phyloP scores from a whole-genome alignment of 176 grass and related monocot species.

The Oryza meyeriana region DNA sequence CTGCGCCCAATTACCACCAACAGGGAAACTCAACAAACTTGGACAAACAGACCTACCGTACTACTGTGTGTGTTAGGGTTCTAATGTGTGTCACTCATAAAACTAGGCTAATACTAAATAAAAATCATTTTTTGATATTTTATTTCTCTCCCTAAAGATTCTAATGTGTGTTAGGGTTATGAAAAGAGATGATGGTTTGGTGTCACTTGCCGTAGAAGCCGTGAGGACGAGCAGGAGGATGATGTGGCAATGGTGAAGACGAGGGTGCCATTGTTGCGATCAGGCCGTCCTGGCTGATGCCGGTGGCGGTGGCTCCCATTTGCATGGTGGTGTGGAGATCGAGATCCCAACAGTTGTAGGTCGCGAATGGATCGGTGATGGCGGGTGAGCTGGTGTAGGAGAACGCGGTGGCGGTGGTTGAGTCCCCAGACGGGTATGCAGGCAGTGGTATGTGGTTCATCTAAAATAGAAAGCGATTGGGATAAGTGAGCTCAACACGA shows the following conservation, averaged over 20 bases:
- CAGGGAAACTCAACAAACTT: conserved; percentile 5
- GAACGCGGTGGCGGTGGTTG: background rate
- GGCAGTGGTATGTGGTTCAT: conserved; percentile 1
- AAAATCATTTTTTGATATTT: no score
- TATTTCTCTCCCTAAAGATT: no score
- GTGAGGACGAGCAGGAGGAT: background rate
- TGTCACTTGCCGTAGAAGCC: conserved; percentile 18
- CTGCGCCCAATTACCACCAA: conserved; percentile 22
- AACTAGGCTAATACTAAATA: no score
- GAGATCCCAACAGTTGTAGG: conserved; percentile 27
- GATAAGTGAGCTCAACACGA: background rate
- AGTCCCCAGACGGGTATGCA: background rate
- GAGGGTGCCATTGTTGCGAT: background rate
- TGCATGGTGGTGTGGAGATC: conserved; percentile 29
- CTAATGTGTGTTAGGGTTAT: background rate
- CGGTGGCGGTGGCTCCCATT: background rate
- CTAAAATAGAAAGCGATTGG: background rate
- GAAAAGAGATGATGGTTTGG: background rate
- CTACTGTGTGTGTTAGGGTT: no score
- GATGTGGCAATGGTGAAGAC: background rate
- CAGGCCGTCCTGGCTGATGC: background rate
- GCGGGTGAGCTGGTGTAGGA: background rate
- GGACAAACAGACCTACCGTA: background rate
- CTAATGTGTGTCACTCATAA: no score
- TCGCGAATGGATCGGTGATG: background rate